Conservation (phyloP, 371 early-diverging fungal genomes). For the Gilbertella persicaria region DNA sequence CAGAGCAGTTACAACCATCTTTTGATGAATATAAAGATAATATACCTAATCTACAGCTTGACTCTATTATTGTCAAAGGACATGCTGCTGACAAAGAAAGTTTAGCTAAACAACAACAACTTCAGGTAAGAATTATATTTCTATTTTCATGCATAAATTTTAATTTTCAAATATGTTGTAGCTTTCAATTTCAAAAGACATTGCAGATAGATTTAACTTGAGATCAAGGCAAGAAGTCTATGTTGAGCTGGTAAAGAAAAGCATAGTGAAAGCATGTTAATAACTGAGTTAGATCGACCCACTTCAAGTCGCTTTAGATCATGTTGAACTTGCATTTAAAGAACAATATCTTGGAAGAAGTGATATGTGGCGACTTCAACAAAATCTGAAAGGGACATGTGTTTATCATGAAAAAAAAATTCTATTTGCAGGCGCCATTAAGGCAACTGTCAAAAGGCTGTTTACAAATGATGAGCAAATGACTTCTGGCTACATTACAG, state of each 20-base stretch:
- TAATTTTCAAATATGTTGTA: neutral
- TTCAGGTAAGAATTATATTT: constrained; percentile 48
- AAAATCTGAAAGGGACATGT: constrained; percentile 66
- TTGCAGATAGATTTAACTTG: constrained; percentile 41
- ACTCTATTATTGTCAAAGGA: constrained; percentile 51
- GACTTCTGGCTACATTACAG: constrained; percentile 73
- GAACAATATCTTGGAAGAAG: constrained; percentile 92
- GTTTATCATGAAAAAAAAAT: constrained; percentile 84
- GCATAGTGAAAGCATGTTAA: constrained; percentile 25
- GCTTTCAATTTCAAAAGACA: constrained; percentile 48
- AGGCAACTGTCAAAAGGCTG: constrained; percentile 85
- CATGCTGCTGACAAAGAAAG: constrained; percentile 52
- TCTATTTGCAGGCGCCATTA: constrained; percentile 70
- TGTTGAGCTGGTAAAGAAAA: constrained; percentile 61
- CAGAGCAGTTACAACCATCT: neutral
- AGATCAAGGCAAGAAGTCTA: constrained; percentile 65
- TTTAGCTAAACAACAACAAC: constrained; percentile 53
- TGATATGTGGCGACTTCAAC: constrained; percentile 94
- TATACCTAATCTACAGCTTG: constrained; percentile 7
- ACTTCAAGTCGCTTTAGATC: constrained; percentile 66
- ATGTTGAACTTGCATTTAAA: constrained; percentile 84
- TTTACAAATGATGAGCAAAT: constrained; percentile 60
- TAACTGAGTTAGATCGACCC: constrained; percentile 64
- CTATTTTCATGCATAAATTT: neutral
- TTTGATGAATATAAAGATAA: neutral